Percentiles rank a stretch among this genome's conserved stretches.
Evolutionary conservation across 2,329 filamentous ascomycete species (phyloP).

Genomic region (Epichloe hybrida): DNA sequence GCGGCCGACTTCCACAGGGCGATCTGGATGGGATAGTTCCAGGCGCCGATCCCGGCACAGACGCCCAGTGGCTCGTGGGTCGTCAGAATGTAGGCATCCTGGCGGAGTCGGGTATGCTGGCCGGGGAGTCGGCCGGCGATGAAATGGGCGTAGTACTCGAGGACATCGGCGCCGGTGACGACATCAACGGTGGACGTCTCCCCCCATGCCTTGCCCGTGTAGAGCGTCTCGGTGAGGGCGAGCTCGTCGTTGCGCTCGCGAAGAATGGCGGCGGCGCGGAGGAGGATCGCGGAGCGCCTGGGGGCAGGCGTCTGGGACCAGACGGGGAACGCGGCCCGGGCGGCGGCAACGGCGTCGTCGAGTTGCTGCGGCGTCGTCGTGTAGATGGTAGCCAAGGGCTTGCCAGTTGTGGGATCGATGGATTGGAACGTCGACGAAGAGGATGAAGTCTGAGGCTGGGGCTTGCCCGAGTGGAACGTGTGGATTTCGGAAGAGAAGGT

Average conservation of each 20-base stretch:
- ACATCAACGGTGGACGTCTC: slow-evolving; percentile 79
- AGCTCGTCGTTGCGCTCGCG: slow-evolving; percentile 68
- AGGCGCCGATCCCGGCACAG: slow-evolving; percentile 76
- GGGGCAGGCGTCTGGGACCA: slow-evolving; percentile 70
- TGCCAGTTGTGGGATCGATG: slow-evolving; percentile 59
- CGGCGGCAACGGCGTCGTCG: slow-evolving; percentile 59
- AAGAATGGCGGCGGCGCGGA: slow-evolving; percentile 60
- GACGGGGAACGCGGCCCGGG: slow-evolving; percentile 53
- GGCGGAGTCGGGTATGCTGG: slow-evolving; percentile 59
- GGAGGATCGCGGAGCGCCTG: slow-evolving; percentile 63
- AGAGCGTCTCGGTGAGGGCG: slow-evolving; percentile 65
- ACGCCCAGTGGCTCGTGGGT: slow-evolving; percentile 72
- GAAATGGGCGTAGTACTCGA: slow-evolving; percentile 76
- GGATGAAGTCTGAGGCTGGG: slow-evolving; percentile 42
- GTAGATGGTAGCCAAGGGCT: slow-evolving; percentile 58
- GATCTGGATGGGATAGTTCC: slow-evolving; percentile 89
- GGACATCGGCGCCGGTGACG: slow-evolving; percentile 67
- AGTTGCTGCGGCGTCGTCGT: slow-evolving; percentile 53
- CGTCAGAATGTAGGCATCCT: slow-evolving; percentile 71
- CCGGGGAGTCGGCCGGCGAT: slow-evolving; percentile 71
- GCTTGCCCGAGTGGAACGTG: slow-evolving; percentile 63
- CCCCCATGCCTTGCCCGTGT: slow-evolving; percentile 80
- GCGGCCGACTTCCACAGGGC: slow-evolving; percentile 82
- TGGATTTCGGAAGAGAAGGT: slow-evolving; percentile 30
- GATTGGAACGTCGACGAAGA: slow-evolving; percentile 54